Percentiles rank a stretch among this genome's conserved stretches.
phyloP scores from a whole-genome alignment of 1,139 yeast genomes.

The Saccharomycopsis hybrid region DNA sequence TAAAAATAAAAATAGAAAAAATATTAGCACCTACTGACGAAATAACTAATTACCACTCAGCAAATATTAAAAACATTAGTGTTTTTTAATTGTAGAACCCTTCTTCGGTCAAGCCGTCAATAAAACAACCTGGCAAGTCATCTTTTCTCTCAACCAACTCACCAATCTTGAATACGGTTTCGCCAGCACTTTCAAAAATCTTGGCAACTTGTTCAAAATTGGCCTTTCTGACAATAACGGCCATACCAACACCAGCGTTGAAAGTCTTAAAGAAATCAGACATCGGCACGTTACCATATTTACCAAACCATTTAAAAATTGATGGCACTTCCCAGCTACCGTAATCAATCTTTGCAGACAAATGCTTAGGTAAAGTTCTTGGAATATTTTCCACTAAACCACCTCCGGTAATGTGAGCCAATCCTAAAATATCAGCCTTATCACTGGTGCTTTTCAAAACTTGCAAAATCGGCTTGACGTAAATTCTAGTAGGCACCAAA shows the following conservation, averaged over 20 bases:
- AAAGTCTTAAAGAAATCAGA: conserved; percentile 83
- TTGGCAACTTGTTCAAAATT: conserved; percentile 53
- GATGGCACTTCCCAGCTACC: conserved; percentile 76
- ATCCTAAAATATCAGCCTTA: conserved; percentile 66
- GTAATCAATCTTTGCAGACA: conserved; percentile 79
- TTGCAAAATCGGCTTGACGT: conserved; percentile 83
- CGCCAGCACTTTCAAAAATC: conserved; percentile 58
- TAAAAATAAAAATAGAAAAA: too few species aligned
- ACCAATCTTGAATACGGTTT: conserved; percentile 77
- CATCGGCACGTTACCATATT: conserved; percentile 83
- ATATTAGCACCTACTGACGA: too few species aligned
- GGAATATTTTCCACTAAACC: conserved; percentile 96
- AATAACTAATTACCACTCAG: too few species aligned
- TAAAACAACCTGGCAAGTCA: conserved; percentile 57
- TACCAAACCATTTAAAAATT: conserved; percentile 91
- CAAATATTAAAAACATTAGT: too few species aligned
- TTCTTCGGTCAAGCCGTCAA: conserved; percentile 29
- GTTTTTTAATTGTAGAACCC: conserved; percentile 4
- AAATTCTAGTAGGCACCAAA: conserved; percentile 85
- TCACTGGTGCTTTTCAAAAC: conserved; percentile 40
- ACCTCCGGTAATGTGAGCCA: conserved; percentile 98
- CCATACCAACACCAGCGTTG: conserved; percentile 98
- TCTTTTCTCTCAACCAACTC: conserved; percentile 48
- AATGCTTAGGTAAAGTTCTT: conserved; percentile 76
- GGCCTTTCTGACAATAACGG: conserved; percentile 66